Evolutionary conservation across 345 rosid species (phyloP).

Genomic region (Bruguiera sexangula): DNA sequence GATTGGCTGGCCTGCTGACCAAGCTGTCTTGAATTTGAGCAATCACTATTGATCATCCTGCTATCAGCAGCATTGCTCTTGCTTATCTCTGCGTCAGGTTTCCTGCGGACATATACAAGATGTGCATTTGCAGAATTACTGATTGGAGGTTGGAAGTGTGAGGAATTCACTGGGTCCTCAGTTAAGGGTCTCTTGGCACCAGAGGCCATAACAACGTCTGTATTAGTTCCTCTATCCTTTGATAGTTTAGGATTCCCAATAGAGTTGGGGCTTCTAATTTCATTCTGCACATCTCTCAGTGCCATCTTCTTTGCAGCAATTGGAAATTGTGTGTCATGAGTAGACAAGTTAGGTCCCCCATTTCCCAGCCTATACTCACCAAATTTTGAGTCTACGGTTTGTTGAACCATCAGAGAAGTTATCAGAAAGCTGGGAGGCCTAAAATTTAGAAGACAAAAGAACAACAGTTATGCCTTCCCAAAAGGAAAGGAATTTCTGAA

Average conservation of each 20-base stretch:
- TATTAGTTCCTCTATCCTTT: constrained; percentile 38
- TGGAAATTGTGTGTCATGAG: constrained; percentile 38
- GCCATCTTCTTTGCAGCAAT: constrained; percentile 50
- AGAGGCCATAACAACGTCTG: constrained; percentile 44
- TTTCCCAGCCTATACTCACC: constrained; percentile 36
- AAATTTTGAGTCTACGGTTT: constrained; percentile 40
- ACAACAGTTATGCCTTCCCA: neutral
- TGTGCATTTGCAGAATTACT: constrained; percentile 47
- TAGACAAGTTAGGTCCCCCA: constrained; percentile 36
- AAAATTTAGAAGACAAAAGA: neutral
- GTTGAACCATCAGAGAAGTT: constrained; percentile 47
- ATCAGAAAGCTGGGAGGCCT: neutral
- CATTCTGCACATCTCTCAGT: constrained; percentile 58
- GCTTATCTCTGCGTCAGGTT: constrained; percentile 55
- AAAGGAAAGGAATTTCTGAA: neutral
- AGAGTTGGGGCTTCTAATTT: constrained; percentile 44
- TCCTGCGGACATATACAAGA: constrained; percentile 82
- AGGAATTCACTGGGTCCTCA: constrained; percentile 35
- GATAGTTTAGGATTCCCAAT: constrained; percentile 31
- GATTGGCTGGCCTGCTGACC: constrained; percentile 28
- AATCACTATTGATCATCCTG: constrained; percentile 19
- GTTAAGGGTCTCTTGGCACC: constrained; percentile 52
- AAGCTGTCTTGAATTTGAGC: constrained; percentile 14
- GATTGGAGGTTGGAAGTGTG: constrained; percentile 37
- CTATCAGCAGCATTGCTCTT: constrained; percentile 31